Evolutionary conservation across 2,329 filamentous ascomycete species (phyloP).

Genomic region (Penicillium corylophilum): DNA sequence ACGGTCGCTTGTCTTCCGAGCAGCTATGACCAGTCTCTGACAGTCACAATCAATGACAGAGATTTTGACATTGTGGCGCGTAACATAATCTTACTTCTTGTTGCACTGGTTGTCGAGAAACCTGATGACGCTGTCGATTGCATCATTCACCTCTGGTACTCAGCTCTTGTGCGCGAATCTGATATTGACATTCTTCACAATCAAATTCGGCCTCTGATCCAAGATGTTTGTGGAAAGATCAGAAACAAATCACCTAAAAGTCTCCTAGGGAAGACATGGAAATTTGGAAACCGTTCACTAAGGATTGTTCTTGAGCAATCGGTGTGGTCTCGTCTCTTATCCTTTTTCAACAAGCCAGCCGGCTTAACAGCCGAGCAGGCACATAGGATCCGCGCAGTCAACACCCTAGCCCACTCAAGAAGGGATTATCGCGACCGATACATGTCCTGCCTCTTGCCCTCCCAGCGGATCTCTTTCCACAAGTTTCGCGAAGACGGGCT

Average conservation of each 20-base stretch:
- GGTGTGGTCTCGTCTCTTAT: background rate
- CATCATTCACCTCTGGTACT: conserved; percentile 51
- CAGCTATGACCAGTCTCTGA: background rate
- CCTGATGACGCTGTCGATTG: conserved; percentile 24
- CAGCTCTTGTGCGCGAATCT: conserved; percentile 31
- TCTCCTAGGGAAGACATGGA: background rate
- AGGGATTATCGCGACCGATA: background rate
- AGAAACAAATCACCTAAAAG: background rate
- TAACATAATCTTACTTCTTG: background rate
- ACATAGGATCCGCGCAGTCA: background rate
- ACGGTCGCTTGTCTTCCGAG: too few species aligned
- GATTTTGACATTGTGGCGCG: background rate
- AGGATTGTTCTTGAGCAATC: background rate
- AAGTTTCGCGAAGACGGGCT: conserved; percentile 42
- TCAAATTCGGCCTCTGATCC: conserved; percentile 11
- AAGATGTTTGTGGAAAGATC: background rate
- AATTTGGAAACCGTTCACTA: background rate
- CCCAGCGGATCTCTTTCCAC: background rate
- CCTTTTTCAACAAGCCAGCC: background rate
- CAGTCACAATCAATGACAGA: background rate
- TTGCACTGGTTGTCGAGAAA: background rate
- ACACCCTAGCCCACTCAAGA: background rate
- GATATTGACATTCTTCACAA: conserved; percentile 24
- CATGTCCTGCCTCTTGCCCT: background rate
- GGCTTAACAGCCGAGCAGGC: background rate